Evolutionary conservation across 2,329 filamentous ascomycete genomes (phyloP).

Genomic region (Rutstroemia sydowiana): DNA sequence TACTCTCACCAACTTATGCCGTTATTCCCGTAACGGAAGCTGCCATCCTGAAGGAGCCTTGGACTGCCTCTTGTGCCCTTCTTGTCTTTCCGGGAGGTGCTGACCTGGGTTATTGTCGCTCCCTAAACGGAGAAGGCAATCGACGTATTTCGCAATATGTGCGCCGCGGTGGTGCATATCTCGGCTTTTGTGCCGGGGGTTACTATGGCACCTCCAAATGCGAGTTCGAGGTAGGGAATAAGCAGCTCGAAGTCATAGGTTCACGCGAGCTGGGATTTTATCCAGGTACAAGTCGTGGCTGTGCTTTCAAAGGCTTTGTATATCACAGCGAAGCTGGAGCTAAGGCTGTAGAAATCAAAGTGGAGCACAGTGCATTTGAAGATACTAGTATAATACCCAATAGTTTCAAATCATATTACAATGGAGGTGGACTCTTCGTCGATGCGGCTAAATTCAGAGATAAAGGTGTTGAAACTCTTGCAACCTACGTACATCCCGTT

Average conservation of each 20-base stretch:
- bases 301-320: slow-evolving; percentile 82
- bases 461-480: slow-evolving; percentile 70
- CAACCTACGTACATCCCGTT: slow-evolving; percentile 67
- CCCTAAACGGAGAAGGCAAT: slow-evolving; percentile 83
- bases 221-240: slow-evolving; percentile 86
- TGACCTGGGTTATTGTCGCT: slow-evolving; percentile 85
- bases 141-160: slow-evolving; percentile 78
- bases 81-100: slow-evolving; percentile 90
- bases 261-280: slow-evolving; percentile 82
- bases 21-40: slow-evolving; percentile 77
- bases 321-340: slow-evolving; percentile 86
- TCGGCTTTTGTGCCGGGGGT: slow-evolving; percentile 89
- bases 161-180: slow-evolving; percentile 73
- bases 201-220: slow-evolving; percentile 80
- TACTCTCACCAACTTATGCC: slow-evolving; percentile 86
- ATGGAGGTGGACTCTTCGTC: slow-evolving; percentile 90
- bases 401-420: slow-evolving; percentile 75
- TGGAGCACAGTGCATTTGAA: slow-evolving; percentile 53
- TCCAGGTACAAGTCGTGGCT: slow-evolving; percentile 75
- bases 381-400: slow-evolving; percentile 44
- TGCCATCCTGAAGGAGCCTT: slow-evolving; percentile 82
- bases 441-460: slow-evolving; percentile 57
- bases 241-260: slow-evolving; percentile 75
- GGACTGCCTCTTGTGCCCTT: slow-evolving; percentile 78
- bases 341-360: slow-evolving; percentile 58